Evolutionary conservation across 208 protist species (phyloP), one percentile per base, ranked within the genome.

Genomic region (Acanthamoeba sp.): DNA sequence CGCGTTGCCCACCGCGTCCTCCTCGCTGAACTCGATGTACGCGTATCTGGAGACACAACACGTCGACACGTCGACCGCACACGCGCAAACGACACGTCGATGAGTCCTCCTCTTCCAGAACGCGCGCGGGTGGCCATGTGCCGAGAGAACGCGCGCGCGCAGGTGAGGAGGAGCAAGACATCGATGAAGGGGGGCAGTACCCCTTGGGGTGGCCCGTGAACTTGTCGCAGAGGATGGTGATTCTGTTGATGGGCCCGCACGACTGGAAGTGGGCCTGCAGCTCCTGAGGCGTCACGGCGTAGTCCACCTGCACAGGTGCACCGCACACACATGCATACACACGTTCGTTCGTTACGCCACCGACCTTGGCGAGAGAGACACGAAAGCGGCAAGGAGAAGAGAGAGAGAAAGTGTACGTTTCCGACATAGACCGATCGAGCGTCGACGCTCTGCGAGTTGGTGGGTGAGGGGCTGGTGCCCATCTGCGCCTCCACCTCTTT

Each of bases 1-100:
- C 45, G 96, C 95, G 14, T 84, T 95, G 32, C 50, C 27, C n/a
- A 97, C 92, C 12, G 95, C 76, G 16, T 96, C 95, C 91, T n/a
- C 50, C 42, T 95, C 95, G 48, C 93, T 64, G 95, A 97, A 97
- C 62, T 97, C 96, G 22, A 97, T 87, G 73, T 96, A 97, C 38
- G 94, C 95, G 66, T 82, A 95, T 52, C 94, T 94, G 62, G 14
- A 42, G 40, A 16, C 7, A 7, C 48, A 10, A 73, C 34, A 29
- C n/a, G 14, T 2, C 34, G 73, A 22, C n/a, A 92, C 10, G 50
- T 16, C 16, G 45, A 84, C 42, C 2, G 20, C 18, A 32, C 95
- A 18, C 9, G 32, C 18, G 32, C 66, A 18, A n/a, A n/a, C n/a
- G n/a, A n/a, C n/a, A n/a, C n/a, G n/a, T n/a, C n/a, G n/a, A n/a